These are phyloP conservation scores for Thermothelomyces thermophilus DNA, from an alignment of 2,329 filamentous ascomycete genomes.

Conservation along the genomic window DNA sequence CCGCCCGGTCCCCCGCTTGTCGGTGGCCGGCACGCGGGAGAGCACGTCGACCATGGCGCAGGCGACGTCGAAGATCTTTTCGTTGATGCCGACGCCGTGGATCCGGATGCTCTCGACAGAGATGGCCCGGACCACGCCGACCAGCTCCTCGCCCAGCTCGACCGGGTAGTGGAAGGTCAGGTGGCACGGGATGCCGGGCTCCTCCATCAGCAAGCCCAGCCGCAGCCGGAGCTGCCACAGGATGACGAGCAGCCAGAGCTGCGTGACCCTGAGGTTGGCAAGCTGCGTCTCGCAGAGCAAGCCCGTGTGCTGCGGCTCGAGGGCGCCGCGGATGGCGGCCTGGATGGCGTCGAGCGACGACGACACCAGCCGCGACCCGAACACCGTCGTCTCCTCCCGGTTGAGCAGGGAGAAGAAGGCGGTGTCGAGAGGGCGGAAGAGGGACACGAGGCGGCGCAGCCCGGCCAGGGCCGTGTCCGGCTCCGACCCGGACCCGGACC, in stretches of 20 bases:
- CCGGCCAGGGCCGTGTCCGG: background rate
- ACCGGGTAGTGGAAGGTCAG: conserved; percentile 22
- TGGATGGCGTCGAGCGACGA: background rate
- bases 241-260: conserved; percentile 40
- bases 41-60: conserved; percentile 40
- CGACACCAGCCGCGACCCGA: background rate
- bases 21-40: conserved; percentile 33
- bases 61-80: conserved; percentile 41
- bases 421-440: conserved; percentile 7
- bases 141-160: conserved; percentile 32
- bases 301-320: conserved; percentile 26
- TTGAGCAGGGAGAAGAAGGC: conserved; percentile 7
- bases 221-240: conserved; percentile 41
- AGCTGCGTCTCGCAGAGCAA: conserved; percentile 38
- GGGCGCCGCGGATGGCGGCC: conserved; percentile 25
- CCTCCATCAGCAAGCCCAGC: conserved; percentile 26
- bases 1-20: background rate
- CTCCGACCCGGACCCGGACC: background rate
- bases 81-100: conserved; percentile 40
- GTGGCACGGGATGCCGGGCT: conserved; percentile 20
- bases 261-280: conserved; percentile 38
- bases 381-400: background rate
- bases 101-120: conserved; percentile 33
- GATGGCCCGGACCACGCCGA: conserved; percentile 34
- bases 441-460: background rate